Conservation (phyloP, 352 stramenopile genomes). For the Blastocystis sp. region DNA sequence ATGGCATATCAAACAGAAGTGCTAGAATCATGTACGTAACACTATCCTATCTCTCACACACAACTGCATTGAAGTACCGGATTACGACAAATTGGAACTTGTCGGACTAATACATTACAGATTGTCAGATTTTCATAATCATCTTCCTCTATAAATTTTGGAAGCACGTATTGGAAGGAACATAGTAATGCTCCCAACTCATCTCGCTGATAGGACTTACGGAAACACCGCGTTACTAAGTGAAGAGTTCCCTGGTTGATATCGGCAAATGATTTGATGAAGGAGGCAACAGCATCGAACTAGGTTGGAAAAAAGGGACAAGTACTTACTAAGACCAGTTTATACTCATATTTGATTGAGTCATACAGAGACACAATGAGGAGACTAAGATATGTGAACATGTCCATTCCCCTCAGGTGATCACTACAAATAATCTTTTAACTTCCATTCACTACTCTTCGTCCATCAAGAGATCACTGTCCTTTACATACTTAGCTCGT, state of each 20-base stretch:
- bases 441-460: background rate
- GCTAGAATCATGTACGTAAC: constrained; percentile 7
- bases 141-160: background rate
- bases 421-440: background rate
- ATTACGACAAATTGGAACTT: background rate
- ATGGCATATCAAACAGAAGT: constrained; percentile 23
- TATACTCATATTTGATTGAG: background rate
- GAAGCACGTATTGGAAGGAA: background rate
- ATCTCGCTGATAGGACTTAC: background rate
- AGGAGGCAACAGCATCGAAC: background rate
- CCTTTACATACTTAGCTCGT: constrained; percentile 10
- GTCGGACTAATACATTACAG: constrained; percentile 2
- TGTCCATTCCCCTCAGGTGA: background rate
- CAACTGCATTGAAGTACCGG: background rate
- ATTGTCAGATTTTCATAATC: background rate
- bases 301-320: background rate
- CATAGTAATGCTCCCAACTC: background rate
- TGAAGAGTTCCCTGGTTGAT: constrained; percentile 38
- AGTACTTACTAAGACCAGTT: background rate
- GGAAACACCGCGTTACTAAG: constrained; percentile 5
- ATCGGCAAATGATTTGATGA: constrained; percentile 42
- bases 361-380: background rate
- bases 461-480: constrained; percentile 26
- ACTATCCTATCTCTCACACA: background rate
- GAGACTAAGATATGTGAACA: background rate